Percentiles rank a stretch among this genome's conserved stretches.
Conservation (phyloP, 805 yeast genomes). For the Yamadazyma nakazawae region DNA sequence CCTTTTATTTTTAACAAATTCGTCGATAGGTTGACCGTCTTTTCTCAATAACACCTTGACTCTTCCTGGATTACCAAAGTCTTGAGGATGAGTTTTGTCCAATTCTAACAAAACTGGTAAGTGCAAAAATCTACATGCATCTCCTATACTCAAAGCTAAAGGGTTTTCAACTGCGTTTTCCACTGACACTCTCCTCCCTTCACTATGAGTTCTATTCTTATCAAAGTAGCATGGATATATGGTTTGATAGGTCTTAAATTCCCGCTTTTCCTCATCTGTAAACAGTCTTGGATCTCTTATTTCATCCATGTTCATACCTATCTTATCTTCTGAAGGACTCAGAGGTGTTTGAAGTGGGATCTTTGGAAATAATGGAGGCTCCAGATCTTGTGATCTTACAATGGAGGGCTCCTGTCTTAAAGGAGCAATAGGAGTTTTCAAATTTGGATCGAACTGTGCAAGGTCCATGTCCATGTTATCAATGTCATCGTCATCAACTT, state of each 20-base stretch:
- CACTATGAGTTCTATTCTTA: conserved; percentile 61
- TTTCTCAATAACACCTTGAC: conserved; percentile 70
- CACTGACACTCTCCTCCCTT: conserved; percentile 78
- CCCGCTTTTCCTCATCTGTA: conserved; percentile 55
- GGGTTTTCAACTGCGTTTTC: conserved; percentile 82
- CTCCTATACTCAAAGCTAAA: conserved; percentile 74
- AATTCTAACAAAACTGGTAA: conserved; percentile 59
- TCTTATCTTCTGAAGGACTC: conserved; percentile 8
- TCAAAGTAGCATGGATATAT: conserved; percentile 94
- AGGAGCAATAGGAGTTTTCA: conserved; percentile 71
- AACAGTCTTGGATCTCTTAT: conserved; percentile 35
- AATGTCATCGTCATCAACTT: conserved; percentile 78
- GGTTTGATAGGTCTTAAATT: conserved; percentile 66
- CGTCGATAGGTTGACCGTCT: conserved; percentile 37
- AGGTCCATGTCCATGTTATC: conserved; percentile 92
- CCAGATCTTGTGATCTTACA: conserved; percentile 55
- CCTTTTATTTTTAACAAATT: conserved; percentile 49
- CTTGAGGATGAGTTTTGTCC: conserved; percentile 91
- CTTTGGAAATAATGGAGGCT: conserved; percentile 22
- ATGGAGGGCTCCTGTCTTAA: conserved; percentile 54
- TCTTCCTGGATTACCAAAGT: conserved; percentile 97
- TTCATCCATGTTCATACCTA: conserved; percentile 14
- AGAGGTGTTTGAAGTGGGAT: conserved; percentile 18
- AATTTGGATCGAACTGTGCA: conserved; percentile 76
- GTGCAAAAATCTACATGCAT: conserved; percentile 54